phyloP scores from a whole-genome alignment of 2,329 filamentous ascomycete species.

The Arachnomyces sp. region DNA sequence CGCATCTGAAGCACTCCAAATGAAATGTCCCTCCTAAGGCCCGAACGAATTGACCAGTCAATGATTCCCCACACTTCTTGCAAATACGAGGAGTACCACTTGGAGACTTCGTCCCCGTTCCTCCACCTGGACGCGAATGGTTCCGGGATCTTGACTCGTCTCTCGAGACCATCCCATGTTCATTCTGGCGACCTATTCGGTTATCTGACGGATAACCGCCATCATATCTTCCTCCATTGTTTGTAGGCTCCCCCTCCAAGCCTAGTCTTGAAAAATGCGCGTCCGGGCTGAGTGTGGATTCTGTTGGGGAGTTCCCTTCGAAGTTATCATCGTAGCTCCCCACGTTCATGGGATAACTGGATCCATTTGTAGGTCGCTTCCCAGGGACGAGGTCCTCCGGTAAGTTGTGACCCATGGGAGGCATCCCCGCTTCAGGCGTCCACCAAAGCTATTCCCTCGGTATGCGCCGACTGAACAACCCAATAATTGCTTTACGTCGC shows the following conservation, averaged over 20 bases:
- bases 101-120: slow-evolving; percentile 29
- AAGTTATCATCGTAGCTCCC: slow-evolving; percentile 27
- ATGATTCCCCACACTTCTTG: slow-evolving; percentile 77
- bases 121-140: slow-evolving; percentile 28
- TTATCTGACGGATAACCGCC: slow-evolving; percentile 23
- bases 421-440: slow-evolving; percentile 23
- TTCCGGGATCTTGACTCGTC: slow-evolving; percentile 29
- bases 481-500: background rate
- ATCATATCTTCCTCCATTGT: slow-evolving; percentile 8
- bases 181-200: slow-evolving; percentile 23
- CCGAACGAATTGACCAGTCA: slow-evolving; percentile 93
- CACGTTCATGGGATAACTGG: slow-evolving; percentile 28
- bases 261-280: slow-evolving; percentile 26
- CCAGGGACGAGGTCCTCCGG: slow-evolving; percentile 37
- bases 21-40: slow-evolving; percentile 91
- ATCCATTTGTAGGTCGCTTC: slow-evolving; percentile 26
- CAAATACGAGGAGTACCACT: slow-evolving; percentile 46
- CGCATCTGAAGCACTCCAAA: slow-evolving; percentile 94
- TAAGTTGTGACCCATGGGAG: slow-evolving; percentile 29
- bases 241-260: slow-evolving; percentile 12
- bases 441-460: background rate
- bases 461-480: background rate
- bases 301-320: slow-evolving; percentile 32
- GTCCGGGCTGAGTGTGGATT: slow-evolving; percentile 27
- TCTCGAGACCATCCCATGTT: slow-evolving; percentile 21